A percentile compares a stretch with the other conserved stretches of the same genome.
Evolutionary conservation across 2,329 filamentous ascomycete species (phyloP).

Genomic region (Madurella mycetomatis): DNA sequence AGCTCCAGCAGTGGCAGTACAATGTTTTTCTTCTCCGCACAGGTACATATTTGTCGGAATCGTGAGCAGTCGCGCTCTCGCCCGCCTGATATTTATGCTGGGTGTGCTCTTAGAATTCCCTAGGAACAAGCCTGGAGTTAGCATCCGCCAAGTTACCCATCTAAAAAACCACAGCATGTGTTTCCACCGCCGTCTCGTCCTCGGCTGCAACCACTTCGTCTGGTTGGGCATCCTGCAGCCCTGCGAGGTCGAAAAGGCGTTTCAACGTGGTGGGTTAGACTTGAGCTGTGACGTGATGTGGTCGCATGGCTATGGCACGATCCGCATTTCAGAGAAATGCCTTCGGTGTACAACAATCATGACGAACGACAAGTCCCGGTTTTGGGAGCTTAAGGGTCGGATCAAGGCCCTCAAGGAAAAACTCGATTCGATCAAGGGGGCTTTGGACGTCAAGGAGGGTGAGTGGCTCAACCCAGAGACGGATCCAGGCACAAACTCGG

Average conservation of each 20-base stretch:
- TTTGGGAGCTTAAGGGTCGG: constrained; percentile 16
- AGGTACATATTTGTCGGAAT: no score
- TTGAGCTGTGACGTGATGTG: constrained; percentile 20
- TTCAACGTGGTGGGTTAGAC: constrained; percentile 11
- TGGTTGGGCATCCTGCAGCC: constrained; percentile 12
- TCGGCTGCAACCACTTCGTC: constrained; percentile 20
- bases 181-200: constrained; percentile 22
- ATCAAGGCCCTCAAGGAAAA: constrained; percentile 15
- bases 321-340: constrained; percentile 19
- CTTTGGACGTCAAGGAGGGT: not conserved
- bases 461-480: not conserved
- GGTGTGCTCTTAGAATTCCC: no score
- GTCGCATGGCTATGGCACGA: constrained; percentile 18
- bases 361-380: not conserved
- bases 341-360: constrained; percentile 8
- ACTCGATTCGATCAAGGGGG: constrained; percentile 4
- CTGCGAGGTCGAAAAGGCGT: constrained; percentile 18
- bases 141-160: not conserved
- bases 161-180: constrained; percentile 18
- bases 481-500: not conserved
- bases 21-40: not conserved
- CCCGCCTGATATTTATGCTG: no score
- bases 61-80: no score
- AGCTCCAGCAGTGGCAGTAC: not conserved
- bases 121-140: no score